Base-by-base conservation (phyloP, 345 rosid genomes). In the Eucalyptus tenuipes region DNA sequence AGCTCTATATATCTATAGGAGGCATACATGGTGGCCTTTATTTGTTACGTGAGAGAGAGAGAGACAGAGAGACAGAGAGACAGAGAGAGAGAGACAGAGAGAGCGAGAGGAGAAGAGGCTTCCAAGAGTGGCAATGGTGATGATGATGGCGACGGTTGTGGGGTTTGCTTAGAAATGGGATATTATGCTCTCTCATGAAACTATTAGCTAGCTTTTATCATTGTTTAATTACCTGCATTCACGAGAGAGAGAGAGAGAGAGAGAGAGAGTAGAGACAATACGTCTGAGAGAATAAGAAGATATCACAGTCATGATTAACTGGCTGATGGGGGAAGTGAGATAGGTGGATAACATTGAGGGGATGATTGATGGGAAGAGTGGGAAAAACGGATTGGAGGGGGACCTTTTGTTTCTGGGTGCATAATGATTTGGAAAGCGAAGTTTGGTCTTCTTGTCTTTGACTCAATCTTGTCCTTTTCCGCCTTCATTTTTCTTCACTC, bases 401-500 rank as follows among this genome's bases (percentile, higher is more conserved):
- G 95, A 93, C 94, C 95, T 90, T 84, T 88, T n/a, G 47, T 40
- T 49, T 48, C 55, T 37, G 27, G 82, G 82, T 40, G 82, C 82
- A 75, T 37, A 37, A 75, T 37, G 24, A 75, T 75, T 40, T 75
- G 29, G 88, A 91, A 85, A 81, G 90, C 82, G 91, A 91, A 87
- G 90, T 88, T 91, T 92, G 93, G 92, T 93, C 91, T 90, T 90
- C 92, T 93, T 92, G 92, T 90, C 87, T 93, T 93, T 93, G 93
- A 96, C 97, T 96, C 98, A 90, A 93, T 91, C 92, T 91, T 89
- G 96, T 96, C 96, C 93, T 95, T 95, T 92, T 93, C 93, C 91
- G 47, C 82, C 89, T 97, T 88, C 95, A 94, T 94, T 95, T 93
- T 95, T 93, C 97, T 93, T 94, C 96, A 93, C 96, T 95, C 97